A percentile compares a stretch with the other conserved stretches of the same genome.
Evolutionary conservation across 2,329 filamentous ascomycete genomes (phyloP).

Genomic region (Blastomyces silverae): DNA sequence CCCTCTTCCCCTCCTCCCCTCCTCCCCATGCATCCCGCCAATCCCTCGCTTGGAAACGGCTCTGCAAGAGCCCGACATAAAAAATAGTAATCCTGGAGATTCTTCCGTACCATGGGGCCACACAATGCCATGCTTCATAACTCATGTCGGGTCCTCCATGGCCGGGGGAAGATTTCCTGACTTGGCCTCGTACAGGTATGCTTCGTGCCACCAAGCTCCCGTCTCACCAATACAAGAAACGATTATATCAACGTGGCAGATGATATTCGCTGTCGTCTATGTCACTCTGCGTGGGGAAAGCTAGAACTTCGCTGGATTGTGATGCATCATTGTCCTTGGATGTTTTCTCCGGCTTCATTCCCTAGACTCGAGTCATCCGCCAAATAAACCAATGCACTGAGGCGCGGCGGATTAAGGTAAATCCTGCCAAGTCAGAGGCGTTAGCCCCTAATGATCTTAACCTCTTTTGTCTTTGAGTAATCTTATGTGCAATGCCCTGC

Average conservation of each 20-base stretch:
- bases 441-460: background rate
- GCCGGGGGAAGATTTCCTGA: background rate
- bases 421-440: background rate
- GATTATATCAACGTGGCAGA: conserved; percentile 4
- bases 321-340: background rate
- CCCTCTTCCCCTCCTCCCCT: background rate
- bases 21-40: background rate
- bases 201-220: background rate
- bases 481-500: background rate
- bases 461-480: background rate
- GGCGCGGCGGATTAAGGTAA: background rate
- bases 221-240: background rate
- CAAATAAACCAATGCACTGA: background rate
- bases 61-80: background rate
- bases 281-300: background rate
- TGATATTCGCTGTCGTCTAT: background rate
- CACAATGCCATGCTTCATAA: background rate
- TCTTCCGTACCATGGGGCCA: background rate
- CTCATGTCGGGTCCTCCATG: background rate
- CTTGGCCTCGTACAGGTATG: background rate
- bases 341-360: background rate
- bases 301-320: background rate
- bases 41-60: background rate
- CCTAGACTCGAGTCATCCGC: background rate
- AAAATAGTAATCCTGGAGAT: background rate